Conservation (phyloP, 164 flowering plant species). For the Stephania japonica region DNA sequence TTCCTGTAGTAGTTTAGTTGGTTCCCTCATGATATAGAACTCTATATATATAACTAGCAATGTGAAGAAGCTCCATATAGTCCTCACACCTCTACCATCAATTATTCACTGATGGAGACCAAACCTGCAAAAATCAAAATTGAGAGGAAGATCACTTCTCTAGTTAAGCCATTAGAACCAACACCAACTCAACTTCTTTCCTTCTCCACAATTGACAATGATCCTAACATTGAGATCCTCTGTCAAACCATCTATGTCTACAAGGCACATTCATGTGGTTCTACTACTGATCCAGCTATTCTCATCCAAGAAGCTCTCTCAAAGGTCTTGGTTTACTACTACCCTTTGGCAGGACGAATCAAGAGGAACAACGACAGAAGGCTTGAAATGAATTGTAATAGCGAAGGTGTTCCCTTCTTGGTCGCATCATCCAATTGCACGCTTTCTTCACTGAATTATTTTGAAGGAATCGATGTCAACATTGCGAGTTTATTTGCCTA, state of each 20-base stretch:
- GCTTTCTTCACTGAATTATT: constrained; percentile 22
- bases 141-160: constrained; percentile 16
- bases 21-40: neutral
- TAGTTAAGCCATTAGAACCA: constrained; percentile 30
- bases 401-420: constrained; percentile 25
- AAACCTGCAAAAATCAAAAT: neutral
- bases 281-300: constrained; percentile 19
- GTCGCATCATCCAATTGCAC: constrained; percentile 20
- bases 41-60: constrained; percentile 4
- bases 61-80: neutral
- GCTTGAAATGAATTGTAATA: constrained; percentile 18
- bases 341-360: constrained; percentile 31
- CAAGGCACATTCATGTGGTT: neutral
- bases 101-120: neutral
- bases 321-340: constrained; percentile 25
- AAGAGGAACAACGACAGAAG: constrained; percentile 15
- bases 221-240: constrained; percentile 16
- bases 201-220: constrained; percentile 16
- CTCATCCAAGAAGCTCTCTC: constrained; percentile 29
- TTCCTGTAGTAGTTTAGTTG: neutral
- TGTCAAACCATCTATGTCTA: constrained; percentile 22
- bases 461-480: constrained; percentile 18
- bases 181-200: constrained; percentile 24
- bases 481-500: constrained; percentile 10
- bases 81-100: neutral